Evolutionary conservation across 148 eudicot genomes (phyloP), one percentile per base, ranked within the genome.

Genomic region (Fagopyrum esculentum): DNA sequence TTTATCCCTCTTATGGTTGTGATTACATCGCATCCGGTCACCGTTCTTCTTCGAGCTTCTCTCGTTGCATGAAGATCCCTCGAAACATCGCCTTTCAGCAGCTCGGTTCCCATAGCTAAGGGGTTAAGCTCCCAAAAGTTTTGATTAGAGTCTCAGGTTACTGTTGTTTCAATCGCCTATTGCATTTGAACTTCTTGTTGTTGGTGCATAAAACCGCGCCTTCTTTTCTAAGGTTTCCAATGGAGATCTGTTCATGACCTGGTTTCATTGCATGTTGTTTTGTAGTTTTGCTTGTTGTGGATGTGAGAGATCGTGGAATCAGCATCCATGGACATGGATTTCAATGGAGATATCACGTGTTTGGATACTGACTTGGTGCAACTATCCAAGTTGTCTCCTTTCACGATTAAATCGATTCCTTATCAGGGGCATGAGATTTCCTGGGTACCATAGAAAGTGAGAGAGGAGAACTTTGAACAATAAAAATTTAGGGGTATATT

Each of bases 341-440:
- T 61, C 52, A 47, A 11, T 6, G 78, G 69, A 29, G 81, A 78
- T 55, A 48, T 68, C 73, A 69, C 76, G 66, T 71, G 55, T 78
- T 72, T 81, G 44, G 84, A 81, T 73, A 76, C 81, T 45, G 81
- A 81, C 40, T 16, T 81, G 78, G 75, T 81, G 81, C 84, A 81
- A 78, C 78, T 81, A 15, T 47, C 78, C 4, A 81, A 78, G 73
- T 76, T 81, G 51, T 81, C 84, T 72, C 76, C 80, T 77, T 59
- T 49, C 73, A 75, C 80, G 44, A 75, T 81, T 19, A 81, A 78
- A 68, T 51, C 78, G n/a, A 81, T 50, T 55, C 81, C 84, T 70
- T 74, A 74, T 29, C 50, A 75, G 47, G 81, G 76, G 6, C 78
- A 78, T 51, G 78, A 71, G 45, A 63, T 81, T 2, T 81, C 75